Conservation (phyloP, 1,284 basidiomycete species). For the Cryptococcus amylolentus region DNA sequence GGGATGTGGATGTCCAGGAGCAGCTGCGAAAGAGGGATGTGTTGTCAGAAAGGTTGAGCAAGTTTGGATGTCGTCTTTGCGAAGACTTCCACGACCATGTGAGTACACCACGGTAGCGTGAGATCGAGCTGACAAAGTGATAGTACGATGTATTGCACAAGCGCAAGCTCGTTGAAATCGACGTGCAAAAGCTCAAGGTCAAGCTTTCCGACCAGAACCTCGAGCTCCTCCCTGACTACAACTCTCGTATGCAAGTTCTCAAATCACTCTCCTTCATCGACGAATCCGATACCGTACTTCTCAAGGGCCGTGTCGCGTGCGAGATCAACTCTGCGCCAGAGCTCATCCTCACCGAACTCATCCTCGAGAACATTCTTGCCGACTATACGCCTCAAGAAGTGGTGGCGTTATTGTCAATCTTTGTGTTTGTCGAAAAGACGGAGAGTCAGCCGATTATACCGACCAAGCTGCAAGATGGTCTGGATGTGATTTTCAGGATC, state of each 20-base stretch:
- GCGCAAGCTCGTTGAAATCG: constrained; percentile 67
- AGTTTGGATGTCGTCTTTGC: constrained; percentile 59
- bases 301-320: constrained; percentile 97
- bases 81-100: constrained; percentile 66
- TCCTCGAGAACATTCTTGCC: constrained; percentile 90
- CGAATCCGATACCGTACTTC: constrained; percentile 85
- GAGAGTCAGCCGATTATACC: constrained; percentile 78
- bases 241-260: constrained; percentile 86
- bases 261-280: constrained; percentile 90
- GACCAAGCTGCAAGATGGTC: constrained; percentile 65
- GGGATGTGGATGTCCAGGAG: constrained; percentile 91
- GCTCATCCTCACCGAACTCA: constrained; percentile 91
- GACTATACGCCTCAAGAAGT: constrained; percentile 91
- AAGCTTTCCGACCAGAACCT: constrained; percentile 93
- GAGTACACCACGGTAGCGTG: constrained; percentile 33
- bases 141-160: constrained; percentile 74
- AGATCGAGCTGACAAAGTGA: neutral
- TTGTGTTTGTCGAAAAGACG: constrained; percentile 97
- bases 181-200: constrained; percentile 70
- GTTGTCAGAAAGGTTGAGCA: constrained; percentile 53
- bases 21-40: constrained; percentile 61
- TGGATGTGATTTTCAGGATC: constrained; percentile 72
- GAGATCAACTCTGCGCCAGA: constrained; percentile 99
- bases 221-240: constrained; percentile 94
- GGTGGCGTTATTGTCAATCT: constrained; percentile 92